Base-by-base conservation (phyloP, 176 grass and related monocot species). In the Alopecurus myosuroides region DNA sequence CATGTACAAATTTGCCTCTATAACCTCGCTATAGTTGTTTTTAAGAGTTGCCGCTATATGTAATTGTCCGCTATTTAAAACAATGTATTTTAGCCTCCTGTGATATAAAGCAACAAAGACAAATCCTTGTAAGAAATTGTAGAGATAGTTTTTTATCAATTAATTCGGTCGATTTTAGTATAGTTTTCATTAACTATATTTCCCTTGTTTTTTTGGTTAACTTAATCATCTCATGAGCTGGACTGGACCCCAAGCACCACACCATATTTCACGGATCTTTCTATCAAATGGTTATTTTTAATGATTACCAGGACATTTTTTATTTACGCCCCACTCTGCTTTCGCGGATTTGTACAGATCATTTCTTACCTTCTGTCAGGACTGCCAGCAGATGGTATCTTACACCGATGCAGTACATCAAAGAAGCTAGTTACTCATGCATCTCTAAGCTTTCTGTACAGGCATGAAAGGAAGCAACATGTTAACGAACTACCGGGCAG, bases 321-420 rank as follows among this genome's bases (percentile, higher is more conserved):
- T 13, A 25, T 64, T 44, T 45, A 65, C 30, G 78, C 78, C 18
- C 31, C 23, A 40, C 7, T 55, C 61, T 81, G 10, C 5, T 70
- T 77, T 85, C 46, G 30, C 60, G 61, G 46, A 50, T 75, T 67
- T 68, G 30, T 53, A 88, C 66, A 64, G 46, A 58, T 10, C 60
- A 33, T 68, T 82, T 11, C 35, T 2, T 45, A 22, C 1, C 6
- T 60, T 40, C 11, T 9, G 36, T 73, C 19, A 17, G 25, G 65
- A 40, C 33, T 55, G 13, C 68, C 12, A 42, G 30, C 34, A 67
- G 41, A 67, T 55, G 31, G 0, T 69, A 88, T 7, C 1, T 53
- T 76, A 22, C 57, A 66, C 18, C 56, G 62, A 57, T 61, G 51
- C 40, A 29, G 29, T 69, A 70, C 49, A 76, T 31, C 49, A 60